These are phyloP conservation scores for Achlya hypogyna DNA, from an alignment of 352 stramenopile species.

Conservation along the genomic window DNA sequence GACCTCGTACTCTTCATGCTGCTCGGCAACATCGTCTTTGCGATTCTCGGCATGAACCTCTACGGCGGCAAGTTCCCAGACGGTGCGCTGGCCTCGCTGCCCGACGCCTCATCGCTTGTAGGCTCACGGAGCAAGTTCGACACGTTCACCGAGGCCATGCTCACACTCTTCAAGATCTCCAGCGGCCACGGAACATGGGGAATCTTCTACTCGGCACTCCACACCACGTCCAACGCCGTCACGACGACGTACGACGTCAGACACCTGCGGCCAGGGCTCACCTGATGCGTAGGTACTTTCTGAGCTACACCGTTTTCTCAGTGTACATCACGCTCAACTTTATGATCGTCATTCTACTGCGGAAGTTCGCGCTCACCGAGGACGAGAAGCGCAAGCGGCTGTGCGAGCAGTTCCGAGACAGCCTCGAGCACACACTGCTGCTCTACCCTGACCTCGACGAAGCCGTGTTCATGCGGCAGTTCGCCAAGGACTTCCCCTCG, in stretches of 20 bases:
- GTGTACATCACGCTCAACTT: constrained; percentile 73
- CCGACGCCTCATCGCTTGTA: neutral
- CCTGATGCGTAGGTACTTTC: constrained; percentile 43
- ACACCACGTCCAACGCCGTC: constrained; percentile 42
- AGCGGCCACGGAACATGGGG: constrained; percentile 74
- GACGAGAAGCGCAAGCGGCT: constrained; percentile 66
- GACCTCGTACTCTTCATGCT: constrained; percentile 51
- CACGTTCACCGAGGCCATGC: constrained; percentile 72
- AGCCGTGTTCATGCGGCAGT: constrained; percentile 63
- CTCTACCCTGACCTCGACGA: constrained; percentile 58
- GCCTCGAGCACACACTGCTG: constrained; percentile 25
- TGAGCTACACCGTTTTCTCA: constrained; percentile 60
- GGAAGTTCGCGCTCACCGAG: constrained; percentile 80
- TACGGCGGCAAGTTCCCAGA: constrained; percentile 67
- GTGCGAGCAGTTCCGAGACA: constrained; percentile 62
- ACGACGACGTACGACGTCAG: constrained; percentile 22
- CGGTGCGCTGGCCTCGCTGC: constrained; percentile 37
- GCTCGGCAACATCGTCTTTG: constrained; percentile 67
- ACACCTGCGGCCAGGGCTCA: neutral
- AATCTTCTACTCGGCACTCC: constrained; percentile 65
- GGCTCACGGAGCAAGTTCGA: constrained; percentile 48
- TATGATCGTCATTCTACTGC: constrained; percentile 75
- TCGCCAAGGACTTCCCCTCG: constrained; percentile 52
- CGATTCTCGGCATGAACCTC: constrained; percentile 74
- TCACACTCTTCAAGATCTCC: constrained; percentile 81